A percentile compares a stretch with the other conserved stretches of the same genome.
These are phyloP conservation scores for Millerago galiae DNA, from an alignment of 805 yeast species.

Conservation along the genomic window DNA sequence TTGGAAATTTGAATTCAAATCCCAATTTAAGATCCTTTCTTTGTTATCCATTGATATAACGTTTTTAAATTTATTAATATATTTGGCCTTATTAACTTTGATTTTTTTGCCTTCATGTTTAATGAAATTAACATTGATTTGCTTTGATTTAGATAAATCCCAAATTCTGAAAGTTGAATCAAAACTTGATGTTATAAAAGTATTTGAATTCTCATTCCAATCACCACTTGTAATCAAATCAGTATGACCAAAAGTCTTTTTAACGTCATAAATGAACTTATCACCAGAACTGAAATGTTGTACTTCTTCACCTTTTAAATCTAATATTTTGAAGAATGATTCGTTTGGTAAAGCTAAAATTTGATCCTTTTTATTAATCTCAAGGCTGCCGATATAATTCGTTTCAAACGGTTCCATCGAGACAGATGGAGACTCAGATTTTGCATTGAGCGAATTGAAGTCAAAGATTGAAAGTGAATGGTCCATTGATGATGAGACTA, in stretches of 20 bases:
- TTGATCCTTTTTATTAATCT: slow-evolving; percentile 1
- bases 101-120: slow-evolving; percentile 14
- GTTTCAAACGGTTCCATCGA: slow-evolving; percentile 12
- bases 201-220: slow-evolving; percentile 8
- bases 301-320: slow-evolving; percentile 9
- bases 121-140: slow-evolving; percentile 12
- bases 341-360: slow-evolving; percentile 10
- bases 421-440: slow-evolving; percentile 8
- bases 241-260: slow-evolving; percentile 24
- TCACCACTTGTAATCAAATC: slow-evolving; percentile 19
- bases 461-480: slow-evolving; percentile 25
- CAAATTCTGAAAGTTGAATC: slow-evolving; percentile 26
- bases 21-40: slow-evolving; percentile 15
- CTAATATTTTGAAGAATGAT: slow-evolving; percentile 14
- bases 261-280: slow-evolving; percentile 21
- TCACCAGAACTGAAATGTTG: slow-evolving; percentile 20
- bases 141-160: slow-evolving; percentile 16
- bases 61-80: background rate
- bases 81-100: slow-evolving; percentile 8
- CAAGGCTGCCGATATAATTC: slow-evolving; percentile 6
- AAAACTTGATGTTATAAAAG: slow-evolving; percentile 15
- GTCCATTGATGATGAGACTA: slow-evolving; percentile 25
- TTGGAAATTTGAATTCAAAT: slow-evolving; percentile 4
- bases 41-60: slow-evolving; percentile 10
- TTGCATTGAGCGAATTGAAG: slow-evolving; percentile 27